Evolutionary conservation across 192 early-diverging fungal species (phyloP).

Genomic region (Pilobolus umbonatus): DNA sequence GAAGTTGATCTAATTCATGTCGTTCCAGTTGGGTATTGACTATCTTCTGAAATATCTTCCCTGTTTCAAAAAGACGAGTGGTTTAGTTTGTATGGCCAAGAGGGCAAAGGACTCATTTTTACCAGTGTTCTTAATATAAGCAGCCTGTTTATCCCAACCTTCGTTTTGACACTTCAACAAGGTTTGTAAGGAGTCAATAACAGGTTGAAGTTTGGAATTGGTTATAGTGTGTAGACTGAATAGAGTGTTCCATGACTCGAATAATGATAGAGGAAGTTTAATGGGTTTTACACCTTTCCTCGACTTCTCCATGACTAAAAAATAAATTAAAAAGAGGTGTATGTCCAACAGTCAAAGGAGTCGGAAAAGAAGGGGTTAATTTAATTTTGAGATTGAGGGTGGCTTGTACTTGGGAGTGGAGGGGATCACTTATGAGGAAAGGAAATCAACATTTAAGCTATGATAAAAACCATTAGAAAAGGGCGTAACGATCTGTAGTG

Average conservation of each 20-base stretch:
- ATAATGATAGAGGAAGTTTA: conserved; percentile 15
- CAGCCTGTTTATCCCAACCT: conserved; percentile 27
- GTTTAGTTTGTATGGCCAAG: not conserved
- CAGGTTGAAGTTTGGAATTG: not conserved
- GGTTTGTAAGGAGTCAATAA: conserved; percentile 1
- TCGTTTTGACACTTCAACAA: conserved; percentile 9
- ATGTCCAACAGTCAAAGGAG: too few relatives aligned
- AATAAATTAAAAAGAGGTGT: not conserved
- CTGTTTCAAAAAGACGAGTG: not conserved
- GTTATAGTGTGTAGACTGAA: not conserved
- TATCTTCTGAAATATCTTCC: not conserved
- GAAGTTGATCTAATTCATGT: conserved; percentile 15
- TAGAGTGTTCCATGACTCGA: not conserved
- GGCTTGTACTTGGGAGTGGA: too few relatives aligned
- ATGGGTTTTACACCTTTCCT: conserved; percentile 10
- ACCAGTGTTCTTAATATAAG: conserved; percentile 31
- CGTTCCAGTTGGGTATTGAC: conserved; percentile 1
- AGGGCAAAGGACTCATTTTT: not conserved
- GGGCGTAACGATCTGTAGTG: too few relatives aligned
- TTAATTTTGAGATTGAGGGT: too few relatives aligned
- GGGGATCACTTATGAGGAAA: too few relatives aligned
- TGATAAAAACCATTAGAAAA: too few relatives aligned
- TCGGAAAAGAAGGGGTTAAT: too few relatives aligned
- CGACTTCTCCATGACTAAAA: conserved; percentile 7
- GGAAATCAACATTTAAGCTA: too few relatives aligned